phyloP scores from a whole-genome alignment of 1,284 basidiomycete genomes.

The Somion occarium region DNA sequence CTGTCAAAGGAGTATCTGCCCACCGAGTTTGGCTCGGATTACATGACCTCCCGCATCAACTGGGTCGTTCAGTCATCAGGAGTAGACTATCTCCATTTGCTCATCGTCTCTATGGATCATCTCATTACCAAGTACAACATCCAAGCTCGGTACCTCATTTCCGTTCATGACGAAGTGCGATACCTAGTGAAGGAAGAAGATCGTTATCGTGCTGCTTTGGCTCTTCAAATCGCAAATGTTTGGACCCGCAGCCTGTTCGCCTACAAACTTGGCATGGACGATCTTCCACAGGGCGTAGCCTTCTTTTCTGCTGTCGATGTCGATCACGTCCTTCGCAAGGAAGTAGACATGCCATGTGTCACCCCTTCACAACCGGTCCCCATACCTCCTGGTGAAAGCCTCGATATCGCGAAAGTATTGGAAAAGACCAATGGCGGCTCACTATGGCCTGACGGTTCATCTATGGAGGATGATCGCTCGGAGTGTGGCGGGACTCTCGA shows the following conservation, averaged over 20 bases:
- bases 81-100: constrained; percentile 95
- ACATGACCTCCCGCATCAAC: constrained; percentile 96
- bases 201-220: constrained; percentile 85
- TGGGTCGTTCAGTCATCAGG: constrained; percentile 99
- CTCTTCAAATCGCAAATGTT: constrained; percentile 92
- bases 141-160: constrained; percentile 90
- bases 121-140: constrained; percentile 82
- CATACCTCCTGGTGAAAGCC: constrained; percentile 82
- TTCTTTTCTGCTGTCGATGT: constrained; percentile 98
- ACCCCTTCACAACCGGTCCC: constrained; percentile 88
- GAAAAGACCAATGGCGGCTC: constrained; percentile 64
- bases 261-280: constrained; percentile 91
- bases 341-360: constrained; percentile 93
- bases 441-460: constrained; percentile 49
- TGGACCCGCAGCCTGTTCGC: constrained; percentile 96
- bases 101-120: constrained; percentile 95
- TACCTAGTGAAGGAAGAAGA: constrained; percentile 91
- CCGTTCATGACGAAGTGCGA: constrained; percentile 95
- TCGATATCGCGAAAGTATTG: constrained; percentile 72
- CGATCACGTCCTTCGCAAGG: constrained; percentile 90
- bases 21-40: constrained; percentile 75
- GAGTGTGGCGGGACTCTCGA: constrained; percentile 24
- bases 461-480: constrained; percentile 39
- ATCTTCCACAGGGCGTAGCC: constrained; percentile 90
- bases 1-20: constrained; percentile 87